A percentile compares a stretch with the other conserved stretches of the same genome.
phyloP scores from a whole-genome alignment of 192 early-diverging fungal species.

The Coemansia sp. region DNA sequence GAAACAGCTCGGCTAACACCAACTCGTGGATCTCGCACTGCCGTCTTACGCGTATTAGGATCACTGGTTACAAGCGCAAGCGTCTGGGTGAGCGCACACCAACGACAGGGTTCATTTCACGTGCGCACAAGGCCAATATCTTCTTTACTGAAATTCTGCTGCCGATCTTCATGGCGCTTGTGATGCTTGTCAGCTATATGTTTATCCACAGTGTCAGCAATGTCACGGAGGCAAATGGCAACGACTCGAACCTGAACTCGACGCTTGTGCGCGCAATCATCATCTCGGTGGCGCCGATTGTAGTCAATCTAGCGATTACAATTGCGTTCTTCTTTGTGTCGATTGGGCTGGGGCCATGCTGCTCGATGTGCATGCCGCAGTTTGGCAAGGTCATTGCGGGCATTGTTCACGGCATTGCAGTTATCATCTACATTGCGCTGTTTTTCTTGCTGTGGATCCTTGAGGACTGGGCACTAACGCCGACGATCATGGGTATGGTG shows the following conservation, averaged over 20 bases:
- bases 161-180: constrained; percentile 62
- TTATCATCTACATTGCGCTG: constrained; percentile 61
- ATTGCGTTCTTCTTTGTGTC: constrained; percentile 67
- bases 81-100: constrained; percentile 63
- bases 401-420: constrained; percentile 63
- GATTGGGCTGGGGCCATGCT: constrained; percentile 61
- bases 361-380: constrained; percentile 64
- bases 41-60: constrained; percentile 66
- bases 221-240: constrained; percentile 26
- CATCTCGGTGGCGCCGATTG: constrained; percentile 69
- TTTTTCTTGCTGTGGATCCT: constrained; percentile 68
- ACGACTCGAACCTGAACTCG: constrained; percentile 45
- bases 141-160: constrained; percentile 71
- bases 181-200: constrained; percentile 64
- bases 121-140: constrained; percentile 67
- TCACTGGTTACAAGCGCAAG: constrained; percentile 80
- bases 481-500: constrained; percentile 68
- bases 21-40: constrained; percentile 82
- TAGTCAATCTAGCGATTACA: constrained; percentile 67
- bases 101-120: constrained; percentile 65
- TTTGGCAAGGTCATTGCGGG: constrained; percentile 75
- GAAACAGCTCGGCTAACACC: constrained; percentile 71
- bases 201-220: constrained; percentile 69
- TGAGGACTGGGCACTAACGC: constrained; percentile 65
- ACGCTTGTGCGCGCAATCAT: constrained; percentile 61